Evolutionary conservation across 495 filamentous ascomycete species (phyloP).

Genomic region (Patellaria atrata): DNA sequence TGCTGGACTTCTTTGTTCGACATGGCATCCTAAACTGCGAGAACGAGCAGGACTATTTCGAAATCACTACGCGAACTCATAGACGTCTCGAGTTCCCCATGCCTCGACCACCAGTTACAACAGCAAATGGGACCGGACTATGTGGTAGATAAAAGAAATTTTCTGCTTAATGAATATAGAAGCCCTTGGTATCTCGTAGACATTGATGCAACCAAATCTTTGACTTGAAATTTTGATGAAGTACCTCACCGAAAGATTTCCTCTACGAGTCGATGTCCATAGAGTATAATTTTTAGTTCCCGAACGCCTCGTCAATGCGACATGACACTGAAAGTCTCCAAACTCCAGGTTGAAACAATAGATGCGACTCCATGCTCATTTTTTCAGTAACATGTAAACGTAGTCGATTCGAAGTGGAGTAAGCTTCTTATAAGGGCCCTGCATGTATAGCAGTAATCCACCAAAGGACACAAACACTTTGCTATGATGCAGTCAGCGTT

Average conservation of each 20-base stretch:
- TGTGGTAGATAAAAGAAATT: not conserved
- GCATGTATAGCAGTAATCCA: conserved; percentile 73
- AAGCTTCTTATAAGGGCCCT: conserved; percentile 91
- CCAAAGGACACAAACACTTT: conserved; percentile 89
- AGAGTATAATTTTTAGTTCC: no score
- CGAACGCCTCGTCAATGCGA: no score
- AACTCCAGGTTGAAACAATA: no score
- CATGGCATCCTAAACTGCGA: conserved; percentile 68
- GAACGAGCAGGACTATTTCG: conserved; percentile 68
- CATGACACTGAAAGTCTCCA: no score
- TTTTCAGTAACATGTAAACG: conserved; percentile 85
- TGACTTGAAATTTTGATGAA: no score
- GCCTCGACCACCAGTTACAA: conserved; percentile 6
- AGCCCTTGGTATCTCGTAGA: no score
- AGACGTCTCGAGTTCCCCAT: conserved; percentile 72
- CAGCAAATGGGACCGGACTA: not conserved
- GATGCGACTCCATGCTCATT: conserved; percentile 47
- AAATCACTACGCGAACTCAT: conserved; percentile 64
- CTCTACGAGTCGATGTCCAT: no score
- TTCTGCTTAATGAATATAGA: no score
- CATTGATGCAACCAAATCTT: no score
- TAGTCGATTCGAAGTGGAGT: conserved; percentile 82
- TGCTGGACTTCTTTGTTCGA: conserved; percentile 83
- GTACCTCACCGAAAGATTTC: no score
- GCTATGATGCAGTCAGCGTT: conserved; percentile 33